Evolutionary conservation across 1,284 basidiomycete genomes (phyloP), one percentile per base, ranked within the genome.

Genomic region (Irpex lacteus): DNA sequence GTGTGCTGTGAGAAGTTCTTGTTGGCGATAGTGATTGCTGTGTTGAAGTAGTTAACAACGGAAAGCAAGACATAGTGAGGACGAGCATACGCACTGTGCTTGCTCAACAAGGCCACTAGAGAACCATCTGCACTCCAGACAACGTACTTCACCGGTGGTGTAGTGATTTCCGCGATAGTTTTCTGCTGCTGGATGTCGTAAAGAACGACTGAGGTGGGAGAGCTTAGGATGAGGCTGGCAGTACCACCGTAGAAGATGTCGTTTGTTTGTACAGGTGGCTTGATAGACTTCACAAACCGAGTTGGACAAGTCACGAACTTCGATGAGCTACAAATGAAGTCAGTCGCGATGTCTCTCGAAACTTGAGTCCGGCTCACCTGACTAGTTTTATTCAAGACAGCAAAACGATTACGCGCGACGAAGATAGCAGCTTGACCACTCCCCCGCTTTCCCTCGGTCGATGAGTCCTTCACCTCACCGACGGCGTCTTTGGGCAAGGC

Each of bases 231-330:
- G 21, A 99, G 84, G 72, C 92, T 94, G 2, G 95, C 96, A 0
- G 98, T 98, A 60, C 97, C 98, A 61, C 98, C 98, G 69, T 98
- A 98, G 80, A 99, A 99, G 73, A 99, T 96, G 74, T 99, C 98
- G 75, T 92, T 98, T 49, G 95, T 96, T 75, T 95, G 92, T 1
- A 94, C 89, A 6, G 98, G 98, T 4, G 94, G 90, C 77, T 98
- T 96, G 82, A 98, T 93, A 38, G 90, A 91, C 80, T 98, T 99
- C 60, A 98, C 96, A 34, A n/a, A 98, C 88, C 3, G 93, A 88
- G 78, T 98, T 98, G 19, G 94, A 91, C 38, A 98, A 82, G 76
- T 99, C 98, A 62, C 95, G 90, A 69, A 98, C 96, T 81, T 98
- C 96, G 73, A 99, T 97, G 69, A 92, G 86, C 91, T 95, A 74